Base-by-base conservation (phyloP, 176 grass and related monocot genomes). In the Thinopyrum elongatum region DNA sequence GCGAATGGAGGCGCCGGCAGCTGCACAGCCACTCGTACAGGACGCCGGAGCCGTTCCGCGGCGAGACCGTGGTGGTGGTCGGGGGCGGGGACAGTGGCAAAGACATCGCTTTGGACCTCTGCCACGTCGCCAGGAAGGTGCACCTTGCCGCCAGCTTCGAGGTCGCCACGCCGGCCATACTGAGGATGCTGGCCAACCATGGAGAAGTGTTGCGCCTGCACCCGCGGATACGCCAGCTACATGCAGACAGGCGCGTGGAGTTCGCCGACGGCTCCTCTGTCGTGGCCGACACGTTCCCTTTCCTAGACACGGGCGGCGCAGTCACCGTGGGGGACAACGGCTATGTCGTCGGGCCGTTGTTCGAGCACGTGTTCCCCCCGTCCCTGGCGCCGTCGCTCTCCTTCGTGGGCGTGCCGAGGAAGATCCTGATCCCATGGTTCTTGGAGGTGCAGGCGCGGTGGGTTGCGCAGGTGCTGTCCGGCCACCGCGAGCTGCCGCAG, bases 231-330 rank as follows among this genome's bases (percentile, higher is more conserved):
- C 11, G 41, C n/a, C n/a, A 44, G 70, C 70, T 73, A 3, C 36
- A 73, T 22, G 38, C 70, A 11, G 70, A 73, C n/a, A 38, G 70
- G 11, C 70, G 70, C 38, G 70, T 73, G 38, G 70, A 15, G 70
- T 44, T 73, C n/a, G 38, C 70, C 0, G 70, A 73, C 70, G 38
- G 70, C 22, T 73, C 70, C 11, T 42, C 36, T 22, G 70, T 73
- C 70, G 70, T 26, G 36, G 70, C 70, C 9, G 70, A 73, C 70
- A 73, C 70, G 38, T 44, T 73, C 70, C 70, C 70, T 22, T 73
- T 73, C 70, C 38, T 73, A 6, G 70, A 73, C 22, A 73, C 70
- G n/a, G 12, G 5, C 12, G 38, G 70, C 38, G 70, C 36, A 5
- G 70, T 73, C 6, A 73, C 70, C 38, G 38, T 73, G n/a, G 12